Evolutionary conservation across 2,329 filamentous ascomycete genomes (phyloP).

Genomic region (Colletotrichum agaves): DNA sequence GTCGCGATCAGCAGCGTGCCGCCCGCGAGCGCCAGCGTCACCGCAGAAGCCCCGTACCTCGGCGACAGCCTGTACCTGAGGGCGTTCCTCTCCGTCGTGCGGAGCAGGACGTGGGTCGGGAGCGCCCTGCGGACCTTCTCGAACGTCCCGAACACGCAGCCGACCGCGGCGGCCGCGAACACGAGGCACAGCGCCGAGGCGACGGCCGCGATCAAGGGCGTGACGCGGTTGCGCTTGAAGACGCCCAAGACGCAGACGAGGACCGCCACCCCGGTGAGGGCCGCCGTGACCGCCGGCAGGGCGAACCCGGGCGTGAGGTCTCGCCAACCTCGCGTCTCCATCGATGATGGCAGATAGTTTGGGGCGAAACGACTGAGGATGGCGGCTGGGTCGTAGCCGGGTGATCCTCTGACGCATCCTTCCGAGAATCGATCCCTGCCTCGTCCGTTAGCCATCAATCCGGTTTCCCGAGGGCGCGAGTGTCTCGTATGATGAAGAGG

Average conservation of each 20-base stretch:
- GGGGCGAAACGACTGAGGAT: background rate
- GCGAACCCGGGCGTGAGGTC: background rate
- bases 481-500: rapidly evolving
- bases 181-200: background rate
- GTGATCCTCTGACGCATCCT: background rate
- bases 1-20: background rate
- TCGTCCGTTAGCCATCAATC: background rate
- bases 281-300: background rate
- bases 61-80: background rate
- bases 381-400: background rate
- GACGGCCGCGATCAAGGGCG: background rate
- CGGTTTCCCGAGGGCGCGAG: too few species aligned
- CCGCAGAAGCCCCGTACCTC: background rate
- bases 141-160: background rate
- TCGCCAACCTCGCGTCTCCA: background rate
- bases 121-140: background rate
- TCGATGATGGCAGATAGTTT: too few species aligned
- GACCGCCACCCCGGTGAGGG: background rate
- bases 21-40: background rate
- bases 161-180: background rate
- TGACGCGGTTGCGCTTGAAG: background rate
- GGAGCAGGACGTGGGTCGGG: rapidly evolving
- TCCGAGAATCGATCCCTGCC: background rate
- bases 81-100: background rate
- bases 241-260: rapidly evolving